Evolutionary conservation across 1,284 basidiomycete species (phyloP).

Genomic region (Microbotryum lychnidis-dioicae): DNA sequence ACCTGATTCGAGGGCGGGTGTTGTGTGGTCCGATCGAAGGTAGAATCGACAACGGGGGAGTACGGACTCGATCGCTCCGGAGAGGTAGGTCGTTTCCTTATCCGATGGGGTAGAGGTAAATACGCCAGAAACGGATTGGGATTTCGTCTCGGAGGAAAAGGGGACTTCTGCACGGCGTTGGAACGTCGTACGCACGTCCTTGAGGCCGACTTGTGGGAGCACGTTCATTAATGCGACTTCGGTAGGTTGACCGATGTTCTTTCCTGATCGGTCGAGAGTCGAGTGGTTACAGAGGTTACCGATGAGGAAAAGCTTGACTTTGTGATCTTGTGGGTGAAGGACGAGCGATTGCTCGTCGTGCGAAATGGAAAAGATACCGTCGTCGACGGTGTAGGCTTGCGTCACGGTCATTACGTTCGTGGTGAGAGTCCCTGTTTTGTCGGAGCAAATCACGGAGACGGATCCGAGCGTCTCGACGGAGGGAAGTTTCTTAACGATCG

Average conservation of each 20-base stretch:
- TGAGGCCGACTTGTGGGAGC: constrained; percentile 58
- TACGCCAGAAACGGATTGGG: constrained; percentile 78
- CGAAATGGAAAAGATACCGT: constrained; percentile 54
- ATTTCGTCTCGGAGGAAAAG: constrained; percentile 88
- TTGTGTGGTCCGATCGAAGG: constrained; percentile 74
- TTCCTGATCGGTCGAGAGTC: constrained; percentile 60
- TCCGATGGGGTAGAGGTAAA: constrained; percentile 36
- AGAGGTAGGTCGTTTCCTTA: constrained; percentile 77
- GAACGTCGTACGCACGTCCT: constrained; percentile 56
- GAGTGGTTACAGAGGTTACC: constrained; percentile 51
- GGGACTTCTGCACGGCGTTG: constrained; percentile 64
- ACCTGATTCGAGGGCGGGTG: constrained; percentile 61
- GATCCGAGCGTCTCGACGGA: constrained; percentile 90
- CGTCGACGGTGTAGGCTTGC: constrained; percentile 78
- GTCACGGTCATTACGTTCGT: constrained; percentile 93
- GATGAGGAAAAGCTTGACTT: constrained; percentile 52
- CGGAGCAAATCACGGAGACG: constrained; percentile 91
- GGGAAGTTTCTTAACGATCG: constrained; percentile 93
- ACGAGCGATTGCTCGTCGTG: constrained; percentile 29
- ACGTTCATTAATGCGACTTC: constrained; percentile 87
- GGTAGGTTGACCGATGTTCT: constrained; percentile 79
- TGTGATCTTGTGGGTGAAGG: constrained; percentile 23
- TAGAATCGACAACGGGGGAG: constrained; percentile 78
- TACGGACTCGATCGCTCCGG: constrained; percentile 83
- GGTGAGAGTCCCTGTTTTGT: constrained; percentile 96